phyloP scores from a whole-genome alignment of 2,329 filamentous ascomycete species.

The Cordyceps pruinosa region DNA sequence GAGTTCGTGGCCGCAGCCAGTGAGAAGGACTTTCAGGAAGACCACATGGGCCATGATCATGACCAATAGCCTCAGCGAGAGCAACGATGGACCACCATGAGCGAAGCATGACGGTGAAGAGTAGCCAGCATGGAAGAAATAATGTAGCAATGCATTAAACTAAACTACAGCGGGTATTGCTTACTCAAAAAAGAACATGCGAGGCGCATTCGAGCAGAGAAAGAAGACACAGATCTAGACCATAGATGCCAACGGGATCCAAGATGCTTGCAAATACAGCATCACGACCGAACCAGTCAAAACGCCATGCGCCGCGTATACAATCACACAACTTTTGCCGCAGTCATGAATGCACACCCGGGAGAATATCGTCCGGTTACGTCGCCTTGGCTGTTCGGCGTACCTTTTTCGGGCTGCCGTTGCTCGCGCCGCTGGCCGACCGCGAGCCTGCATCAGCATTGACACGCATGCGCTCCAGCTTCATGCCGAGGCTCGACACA shows the following conservation, averaged over 20 bases:
- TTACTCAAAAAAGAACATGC: not conserved
- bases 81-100: too few species aligned
- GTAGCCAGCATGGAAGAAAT: not conserved
- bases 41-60: not conserved
- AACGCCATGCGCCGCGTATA: conserved; percentile 4
- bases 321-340: not conserved
- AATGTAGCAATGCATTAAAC: conserved; percentile 1
- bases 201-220: not conserved
- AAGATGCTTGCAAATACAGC: not conserved
- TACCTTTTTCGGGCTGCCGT: conserved; percentile 46
- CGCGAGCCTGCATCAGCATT: conserved; percentile 28
- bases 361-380: not conserved
- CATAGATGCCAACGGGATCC: too few species aligned
- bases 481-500: conserved; percentile 35
- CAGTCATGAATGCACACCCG: not conserved
- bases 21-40: not conserved
- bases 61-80: not conserved
- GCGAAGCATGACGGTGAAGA: too few species aligned
- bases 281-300: not conserved
- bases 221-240: not conserved
- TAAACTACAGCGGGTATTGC: conserved; percentile 8
- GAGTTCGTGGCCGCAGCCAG: not conserved
- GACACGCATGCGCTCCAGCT: conserved; percentile 45
- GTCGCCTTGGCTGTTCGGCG: conserved; percentile 27
- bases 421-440: conserved; percentile 21